A percentile compares a stretch with the other conserved stretches of the same genome.
Evolutionary conservation across 2,329 filamentous ascomycete species (phyloP).

Genomic region (Colletotrichum incanum): DNA sequence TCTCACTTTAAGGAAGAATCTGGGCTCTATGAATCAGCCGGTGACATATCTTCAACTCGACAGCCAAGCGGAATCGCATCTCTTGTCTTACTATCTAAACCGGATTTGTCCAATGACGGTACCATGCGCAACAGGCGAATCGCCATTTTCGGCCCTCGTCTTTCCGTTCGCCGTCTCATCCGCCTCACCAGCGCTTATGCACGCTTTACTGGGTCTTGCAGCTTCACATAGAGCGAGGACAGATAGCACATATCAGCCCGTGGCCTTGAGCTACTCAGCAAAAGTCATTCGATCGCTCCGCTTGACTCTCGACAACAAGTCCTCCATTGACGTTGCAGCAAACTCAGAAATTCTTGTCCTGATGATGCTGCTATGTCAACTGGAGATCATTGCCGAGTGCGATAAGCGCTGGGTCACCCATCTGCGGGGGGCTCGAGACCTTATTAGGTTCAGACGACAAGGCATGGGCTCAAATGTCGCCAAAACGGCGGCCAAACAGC

Average conservation of each 20-base stretch:
- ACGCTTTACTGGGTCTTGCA: constrained; percentile 42
- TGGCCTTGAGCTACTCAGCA: constrained; percentile 41
- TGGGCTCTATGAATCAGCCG: constrained; percentile 18
- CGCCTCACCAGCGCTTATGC: constrained; percentile 40
- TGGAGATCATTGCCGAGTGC: constrained; percentile 50
- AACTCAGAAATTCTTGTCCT: constrained; percentile 42
- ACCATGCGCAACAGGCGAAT: constrained; percentile 32
- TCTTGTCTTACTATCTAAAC: constrained; percentile 42
- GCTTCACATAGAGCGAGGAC: constrained; percentile 42
- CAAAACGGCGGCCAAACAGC: constrained; percentile 10
- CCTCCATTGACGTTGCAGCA: constrained; percentile 30
- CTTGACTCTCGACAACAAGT: constrained; percentile 23
- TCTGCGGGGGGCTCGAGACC: constrained; percentile 59
- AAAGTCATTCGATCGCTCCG: constrained; percentile 42
- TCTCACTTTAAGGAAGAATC: constrained; percentile 25
- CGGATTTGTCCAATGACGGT: constrained; percentile 43
- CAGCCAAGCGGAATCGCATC: constrained; percentile 28
- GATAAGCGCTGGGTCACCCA: constrained; percentile 61
- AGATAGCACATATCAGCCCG: constrained; percentile 26
- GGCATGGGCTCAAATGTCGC: constrained; percentile 20
- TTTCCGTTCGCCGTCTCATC: constrained; percentile 43
- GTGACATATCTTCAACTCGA: constrained; percentile 33
- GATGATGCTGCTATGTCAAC: constrained; percentile 43
- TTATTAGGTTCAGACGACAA: constrained; percentile 55
- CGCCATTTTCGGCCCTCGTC: constrained; percentile 41